Percentiles rank a stretch among this genome's conserved stretches.
phyloP scores from a whole-genome alignment of 495 filamentous ascomycete species.

The Pyronema omphalodes region DNA sequence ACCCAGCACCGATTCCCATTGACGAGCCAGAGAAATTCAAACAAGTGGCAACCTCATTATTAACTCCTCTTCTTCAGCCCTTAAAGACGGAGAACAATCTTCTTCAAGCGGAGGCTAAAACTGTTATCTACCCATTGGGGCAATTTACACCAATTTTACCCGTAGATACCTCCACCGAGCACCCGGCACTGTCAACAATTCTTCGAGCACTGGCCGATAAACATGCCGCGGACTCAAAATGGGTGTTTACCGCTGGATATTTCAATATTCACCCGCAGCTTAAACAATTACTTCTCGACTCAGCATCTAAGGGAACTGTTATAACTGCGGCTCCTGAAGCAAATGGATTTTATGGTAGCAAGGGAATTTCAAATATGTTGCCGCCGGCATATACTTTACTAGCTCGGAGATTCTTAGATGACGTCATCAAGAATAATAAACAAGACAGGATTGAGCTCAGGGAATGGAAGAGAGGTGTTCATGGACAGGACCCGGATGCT shows the following conservation, averaged over 20 bases:
- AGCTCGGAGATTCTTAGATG: conserved; percentile 58
- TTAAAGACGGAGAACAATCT: conserved; percentile 14
- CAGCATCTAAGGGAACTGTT: conserved; percentile 55
- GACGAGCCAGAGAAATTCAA: conserved; percentile 49
- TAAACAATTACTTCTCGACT: conserved; percentile 56
- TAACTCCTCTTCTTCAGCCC: conserved; percentile 47
- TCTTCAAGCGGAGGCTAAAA: conserved; percentile 18
- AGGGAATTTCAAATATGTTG: conserved; percentile 72
- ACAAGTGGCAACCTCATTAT: conserved; percentile 40
- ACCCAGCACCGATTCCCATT: conserved; percentile 53
- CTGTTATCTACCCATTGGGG: conserved; percentile 57
- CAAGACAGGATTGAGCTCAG: conserved; percentile 46
- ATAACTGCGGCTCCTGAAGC: conserved; percentile 87
- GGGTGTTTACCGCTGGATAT: conserved; percentile 95
- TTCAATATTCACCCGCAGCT: conserved; percentile 85
- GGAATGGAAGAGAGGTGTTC: conserved; percentile 67
- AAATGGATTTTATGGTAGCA: conserved; percentile 87
- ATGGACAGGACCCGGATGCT: conserved; percentile 40
- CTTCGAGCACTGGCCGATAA: conserved; percentile 44
- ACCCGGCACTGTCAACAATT: conserved; percentile 56
- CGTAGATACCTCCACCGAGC: conserved; percentile 63
- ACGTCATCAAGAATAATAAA: conserved; percentile 42
- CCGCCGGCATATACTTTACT: conserved; percentile 84
- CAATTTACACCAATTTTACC: conserved; percentile 73
- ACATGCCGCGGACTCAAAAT: conserved; percentile 45